Base-by-base conservation (phyloP, 768 basidiomycete species). In the Podaxis sp. region DNA sequence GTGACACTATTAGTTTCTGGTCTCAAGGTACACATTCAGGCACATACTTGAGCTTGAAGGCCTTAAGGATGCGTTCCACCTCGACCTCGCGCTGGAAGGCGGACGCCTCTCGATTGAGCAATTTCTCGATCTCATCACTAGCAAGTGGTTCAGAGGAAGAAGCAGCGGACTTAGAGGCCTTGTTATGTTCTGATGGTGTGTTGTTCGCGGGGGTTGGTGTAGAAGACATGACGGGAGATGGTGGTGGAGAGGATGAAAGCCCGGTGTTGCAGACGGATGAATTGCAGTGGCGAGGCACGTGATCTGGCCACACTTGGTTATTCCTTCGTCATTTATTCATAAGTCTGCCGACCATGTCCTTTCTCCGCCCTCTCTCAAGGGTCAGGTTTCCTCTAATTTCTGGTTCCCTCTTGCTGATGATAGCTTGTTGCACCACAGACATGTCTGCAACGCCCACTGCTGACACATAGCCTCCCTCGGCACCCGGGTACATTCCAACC, bases 41-140 rank as follows among this genome's bases (percentile, higher is more conserved):
- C 27, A 76, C 87, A 67, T 63, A 96, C 95, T 98, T 99, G 68
- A 98, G 83, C 74, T 94, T 98, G 85, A 99, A 98, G 0, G 96
- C 89, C 68, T 88, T 90, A 54, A 98, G 78, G 66, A 99, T 94
- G 25, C 97, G 87, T 61, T 96, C 93, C 12, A 94, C 91, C 72
- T 94, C 93, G 25, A 93, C 77, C 74, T 94, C 93, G 29, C 93
- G 84, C 68, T 93, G 90, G 71, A 94, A 90, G 3, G 91, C 92
- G 13, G 88, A 88, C 0, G 92, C 91, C 69, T 94, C 92, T 59
- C 90, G 80, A 56, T 81, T 89, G 50, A 94, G 80, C 4, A 94
- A 76, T 72, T 87, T 90, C 60, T 94, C 93, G n/a, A 94, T 75
- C 49, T 94, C 93, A 2, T 74, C 73, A 51, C 85, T 85, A 33